Evolutionary conservation across 257 asterid species (phyloP).

Genomic region (Solanum acaule): DNA sequence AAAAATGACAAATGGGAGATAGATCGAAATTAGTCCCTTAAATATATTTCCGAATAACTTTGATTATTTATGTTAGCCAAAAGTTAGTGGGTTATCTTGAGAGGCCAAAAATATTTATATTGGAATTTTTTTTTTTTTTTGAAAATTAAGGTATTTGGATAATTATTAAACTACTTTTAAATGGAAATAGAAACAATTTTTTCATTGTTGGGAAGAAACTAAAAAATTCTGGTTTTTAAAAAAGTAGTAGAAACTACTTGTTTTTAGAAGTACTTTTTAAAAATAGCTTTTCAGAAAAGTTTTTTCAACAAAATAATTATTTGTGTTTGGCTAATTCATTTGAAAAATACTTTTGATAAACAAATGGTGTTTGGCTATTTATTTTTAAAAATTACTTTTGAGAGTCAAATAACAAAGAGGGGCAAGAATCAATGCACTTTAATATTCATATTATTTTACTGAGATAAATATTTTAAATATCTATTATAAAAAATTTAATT

Average conservation of each 20-base stretch:
- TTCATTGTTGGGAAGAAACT: background rate
- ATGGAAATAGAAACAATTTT: too few relatives aligned
- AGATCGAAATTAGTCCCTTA: background rate
- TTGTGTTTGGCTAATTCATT: too few relatives aligned
- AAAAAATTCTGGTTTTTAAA: too few relatives aligned
- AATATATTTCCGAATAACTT: background rate
- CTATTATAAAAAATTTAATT: too few relatives aligned
- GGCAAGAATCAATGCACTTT: background rate
- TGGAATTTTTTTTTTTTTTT: too few relatives aligned
- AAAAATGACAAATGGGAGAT: background rate
- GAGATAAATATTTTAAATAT: background rate
- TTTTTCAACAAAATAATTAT: too few relatives aligned
- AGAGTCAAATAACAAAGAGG: background rate
- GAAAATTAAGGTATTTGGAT: background rate
- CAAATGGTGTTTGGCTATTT: background rate
- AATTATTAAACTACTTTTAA: too few relatives aligned
- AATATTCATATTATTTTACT: too few relatives aligned
- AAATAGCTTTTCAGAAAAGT: background rate
- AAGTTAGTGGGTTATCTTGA: background rate
- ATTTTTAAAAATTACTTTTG: too few relatives aligned
- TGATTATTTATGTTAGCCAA: background rate
- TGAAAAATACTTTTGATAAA: background rate
- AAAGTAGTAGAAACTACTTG: background rate
- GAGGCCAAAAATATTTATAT: background rate
- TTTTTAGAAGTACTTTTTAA: too few relatives aligned